These are phyloP conservation scores for Blastocystis sp. DNA, from an alignment of 352 stramenopile genomes.

Conservation along the genomic window DNA sequence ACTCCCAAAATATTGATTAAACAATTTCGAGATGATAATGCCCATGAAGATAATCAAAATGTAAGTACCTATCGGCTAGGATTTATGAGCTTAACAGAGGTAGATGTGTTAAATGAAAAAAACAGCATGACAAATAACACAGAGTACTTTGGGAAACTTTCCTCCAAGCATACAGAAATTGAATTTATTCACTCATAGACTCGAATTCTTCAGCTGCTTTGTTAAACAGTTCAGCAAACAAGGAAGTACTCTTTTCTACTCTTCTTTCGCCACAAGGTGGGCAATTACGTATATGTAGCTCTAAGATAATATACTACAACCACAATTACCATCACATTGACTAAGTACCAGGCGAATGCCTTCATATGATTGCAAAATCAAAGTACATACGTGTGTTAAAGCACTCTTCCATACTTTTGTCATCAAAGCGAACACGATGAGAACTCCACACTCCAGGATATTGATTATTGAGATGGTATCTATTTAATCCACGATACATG, in stretches of 20 bases:
- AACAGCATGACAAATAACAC: not conserved
- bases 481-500: not conserved
- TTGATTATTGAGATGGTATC: not conserved
- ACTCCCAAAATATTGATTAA: constrained; percentile 92
- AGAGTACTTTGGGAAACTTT: not conserved
- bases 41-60: constrained; percentile 76
- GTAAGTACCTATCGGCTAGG: not conserved
- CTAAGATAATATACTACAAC: not conserved
- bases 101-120: too few species aligned
- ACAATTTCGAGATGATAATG: constrained; percentile 91
- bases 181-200: not conserved
- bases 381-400: not conserved
- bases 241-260: not conserved
- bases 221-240: not conserved
- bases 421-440: not conserved
- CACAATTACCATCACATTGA: not conserved
- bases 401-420: not conserved
- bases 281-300: not conserved
- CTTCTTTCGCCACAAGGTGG: not conserved
- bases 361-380: not conserved
- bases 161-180: too few species aligned
- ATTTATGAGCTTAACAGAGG: too few species aligned
- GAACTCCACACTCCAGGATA: not conserved
- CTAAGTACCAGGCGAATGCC: not conserved
- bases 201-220: not conserved